phyloP scores from a whole-genome alignment of 108 stramenopile species.

The Cyclotella distinguenda region DNA sequence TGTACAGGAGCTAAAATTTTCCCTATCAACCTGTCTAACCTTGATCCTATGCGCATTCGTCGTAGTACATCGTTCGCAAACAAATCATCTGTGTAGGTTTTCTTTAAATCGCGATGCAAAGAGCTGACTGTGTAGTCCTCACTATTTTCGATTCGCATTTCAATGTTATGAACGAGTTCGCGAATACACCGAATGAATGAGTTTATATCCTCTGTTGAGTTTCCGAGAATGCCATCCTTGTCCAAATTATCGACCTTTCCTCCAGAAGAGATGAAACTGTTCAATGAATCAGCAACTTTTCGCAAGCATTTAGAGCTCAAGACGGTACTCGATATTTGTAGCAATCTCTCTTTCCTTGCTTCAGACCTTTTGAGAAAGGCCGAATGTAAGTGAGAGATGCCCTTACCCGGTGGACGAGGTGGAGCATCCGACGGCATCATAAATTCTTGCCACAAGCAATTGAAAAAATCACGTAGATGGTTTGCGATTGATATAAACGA shows the following conservation, averaged over 20 bases:
- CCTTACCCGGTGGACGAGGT: slow-evolving; percentile 35
- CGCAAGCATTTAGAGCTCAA: slow-evolving; percentile 57
- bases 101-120: slow-evolving; percentile 60
- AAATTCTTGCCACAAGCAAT: slow-evolving; percentile 82
- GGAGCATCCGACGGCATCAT: slow-evolving; percentile 81
- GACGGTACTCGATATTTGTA: slow-evolving; percentile 62
- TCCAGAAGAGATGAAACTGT: slow-evolving; percentile 57
- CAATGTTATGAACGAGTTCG: slow-evolving; percentile 20
- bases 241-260: slow-evolving; percentile 75
- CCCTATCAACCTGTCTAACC: slow-evolving; percentile 72
- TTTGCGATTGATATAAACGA: slow-evolving; percentile 81
- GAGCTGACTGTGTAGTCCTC: slow-evolving; percentile 69
- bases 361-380: slow-evolving; percentile 58
- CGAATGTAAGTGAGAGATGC: slow-evolving; percentile 39
- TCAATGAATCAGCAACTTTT: slow-evolving; percentile 45
- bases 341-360: slow-evolving; percentile 58
- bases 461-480: slow-evolving; percentile 85
- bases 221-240: slow-evolving; percentile 57
- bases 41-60: slow-evolving; percentile 53
- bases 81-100: slow-evolving; percentile 70
- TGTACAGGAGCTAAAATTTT: slow-evolving; percentile 73
- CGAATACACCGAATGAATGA: slow-evolving; percentile 31
- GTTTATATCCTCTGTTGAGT: slow-evolving; percentile 39
- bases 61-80: slow-evolving; percentile 61
- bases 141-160: slow-evolving; percentile 26